Evolutionary conservation across 345 rosid species (phyloP), one percentile per base, ranked within the genome.

Genomic region (Aethionema arabicum): DNA sequence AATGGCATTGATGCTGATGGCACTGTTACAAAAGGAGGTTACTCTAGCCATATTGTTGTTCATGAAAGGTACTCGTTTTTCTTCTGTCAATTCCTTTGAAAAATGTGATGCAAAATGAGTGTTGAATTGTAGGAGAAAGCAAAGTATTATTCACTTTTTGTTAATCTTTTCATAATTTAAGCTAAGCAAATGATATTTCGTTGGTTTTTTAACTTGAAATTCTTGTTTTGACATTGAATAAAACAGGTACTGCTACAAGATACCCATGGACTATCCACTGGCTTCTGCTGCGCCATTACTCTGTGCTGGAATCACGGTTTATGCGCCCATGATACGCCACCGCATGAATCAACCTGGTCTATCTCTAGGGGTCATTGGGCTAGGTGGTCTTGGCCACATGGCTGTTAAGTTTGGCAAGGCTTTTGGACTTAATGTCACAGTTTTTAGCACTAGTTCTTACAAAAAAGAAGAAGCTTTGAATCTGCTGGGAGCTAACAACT

Each of bases 351-450:
- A 86, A 67, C 78, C 91, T 8, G 96, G 96, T 12, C 89, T 85
- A 67, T 80, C 86, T 42, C 70, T 86, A 2, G 95, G 95, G 8
- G 93, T 91, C 52, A 77, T 91, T 8, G 96, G 98, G 48, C 87
- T 91, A 2, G 95, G 96, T 41, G 95, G 98, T 38, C 98, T 91
- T 11, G 96, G 96, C 10, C 98, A 86, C 76, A 82, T 91, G 95
- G 98, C 95, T 3, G 88, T 86, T 66, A 91, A 91, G 83, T 91
- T 91, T 42, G 98, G 96, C 29, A 91, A 91, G 77, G 95, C 95
- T 54, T 89, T 91, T 56, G 96, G 98, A 44, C 75, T 89, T 68
- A 59, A 52, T 10, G 95, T 86, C 16, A 88, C 95, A 2, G 92
- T 91, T 59, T 69, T 91, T 33, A 91, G 98, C 81, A 89, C 96